Evolutionary conservation across 139 green algal species (phyloP), one percentile per base, ranked within the genome.

Genomic region (Closterium sp.): DNA sequence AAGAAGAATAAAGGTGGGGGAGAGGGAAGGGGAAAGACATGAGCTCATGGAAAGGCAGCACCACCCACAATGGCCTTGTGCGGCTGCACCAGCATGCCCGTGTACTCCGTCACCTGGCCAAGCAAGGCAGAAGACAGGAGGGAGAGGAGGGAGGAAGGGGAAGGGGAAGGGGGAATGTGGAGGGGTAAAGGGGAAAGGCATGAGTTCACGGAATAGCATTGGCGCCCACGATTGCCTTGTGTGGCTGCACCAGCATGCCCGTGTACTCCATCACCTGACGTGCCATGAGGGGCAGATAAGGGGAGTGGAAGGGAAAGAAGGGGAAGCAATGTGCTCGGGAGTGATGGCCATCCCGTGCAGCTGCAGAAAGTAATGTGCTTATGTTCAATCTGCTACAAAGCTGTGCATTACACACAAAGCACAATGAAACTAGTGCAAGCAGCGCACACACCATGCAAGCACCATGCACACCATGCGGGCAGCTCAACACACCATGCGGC

Each of bases 41-140:
- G 32, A 38, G 3, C 3, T 38, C 99, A 98, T 21, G 97, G 96
- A 92, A 99, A 99, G 0, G 98, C 98, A 38, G 32, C 32, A 2
- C 32, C 97, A 24, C 98, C 98, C 90, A 99, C 98, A 89, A 99
- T 99, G 19, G 98, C 98, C 96, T 99, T 99, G 96, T 99, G 98
- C 4, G 98, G 98, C 96, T 99, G 98, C 70, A 99, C 96, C 13
- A 96, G 94, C 97, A 99, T 96, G 34, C 95, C 93, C 13, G 89
- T 96, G 96, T 97, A 99, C 85, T 99, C 97, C 87, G 87, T 45
- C 24, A 94, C 92, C 92, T 94, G 92, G 7, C n/a, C n/a, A n/a
- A n/a, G 32, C 2, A 38, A 38, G 32, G 32, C 3, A 3, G 32
- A 3, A 3, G 3, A 38, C 2, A 38, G 32, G 32, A 3, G 32